Conservation (phyloP, 129 eudicot species). For the Ambrosia trifida region DNA sequence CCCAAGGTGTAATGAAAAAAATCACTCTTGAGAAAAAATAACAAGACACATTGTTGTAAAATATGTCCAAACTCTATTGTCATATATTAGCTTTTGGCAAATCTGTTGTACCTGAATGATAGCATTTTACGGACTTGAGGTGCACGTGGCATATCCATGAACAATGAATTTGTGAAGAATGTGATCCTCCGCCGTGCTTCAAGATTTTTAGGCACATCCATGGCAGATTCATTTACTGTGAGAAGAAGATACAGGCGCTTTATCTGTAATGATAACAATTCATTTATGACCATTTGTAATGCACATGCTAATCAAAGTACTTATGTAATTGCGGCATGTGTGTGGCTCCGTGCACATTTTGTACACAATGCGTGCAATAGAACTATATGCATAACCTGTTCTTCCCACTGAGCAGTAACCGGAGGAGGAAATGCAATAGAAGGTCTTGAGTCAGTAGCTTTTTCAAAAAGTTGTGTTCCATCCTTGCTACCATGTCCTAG, state of each 20-base stretch:
- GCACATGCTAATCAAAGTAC: conserved; percentile 8
- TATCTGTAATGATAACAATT: conserved; percentile 49
- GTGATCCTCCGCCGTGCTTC: conserved; percentile 97
- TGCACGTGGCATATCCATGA: conserved; percentile 99
- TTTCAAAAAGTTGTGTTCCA: conserved; percentile 84
- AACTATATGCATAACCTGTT: conserved; percentile 58
- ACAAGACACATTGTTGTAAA: conserved; percentile 14
- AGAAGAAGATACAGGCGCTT: conserved; percentile 88
- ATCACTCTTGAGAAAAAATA: background rate
- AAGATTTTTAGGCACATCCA: conserved; percentile 92
- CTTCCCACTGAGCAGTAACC: conserved; percentile 95
- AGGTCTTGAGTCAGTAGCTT: conserved; percentile 47
- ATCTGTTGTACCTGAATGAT: conserved; percentile 73
- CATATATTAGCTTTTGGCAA: conserved; percentile 11
- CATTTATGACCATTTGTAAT: conserved; percentile 11
- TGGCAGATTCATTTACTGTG: conserved; percentile 96
- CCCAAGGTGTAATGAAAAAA: background rate
- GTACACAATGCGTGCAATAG: conserved; percentile 4
- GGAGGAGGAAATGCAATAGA: conserved; percentile 77
- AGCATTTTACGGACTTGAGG: conserved; percentile 97
- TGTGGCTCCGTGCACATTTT: conserved; percentile 14
- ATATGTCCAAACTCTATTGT: conserved; percentile 11
- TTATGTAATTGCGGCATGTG: conserved; percentile 18
- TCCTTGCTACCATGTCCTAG: conserved; percentile 81
- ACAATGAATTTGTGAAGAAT: conserved; percentile 91